Percentiles rank a stretch among this genome's conserved stretches.
These are phyloP conservation scores for Selaginella moellendorffii DNA, from an alignment of 75 land plant species.

Conservation along the genomic window DNA sequence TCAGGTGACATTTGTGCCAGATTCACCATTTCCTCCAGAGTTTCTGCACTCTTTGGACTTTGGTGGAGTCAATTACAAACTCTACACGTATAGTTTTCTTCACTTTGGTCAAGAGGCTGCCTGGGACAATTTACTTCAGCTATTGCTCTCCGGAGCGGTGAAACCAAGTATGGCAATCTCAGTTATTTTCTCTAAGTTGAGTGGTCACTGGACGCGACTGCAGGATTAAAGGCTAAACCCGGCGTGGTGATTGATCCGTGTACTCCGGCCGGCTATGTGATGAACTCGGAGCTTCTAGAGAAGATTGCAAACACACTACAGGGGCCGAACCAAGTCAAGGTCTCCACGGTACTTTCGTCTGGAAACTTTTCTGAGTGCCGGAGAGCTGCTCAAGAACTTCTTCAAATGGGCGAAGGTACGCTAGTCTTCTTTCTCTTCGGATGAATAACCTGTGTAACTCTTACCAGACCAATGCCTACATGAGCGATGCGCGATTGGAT, in stretches of 20 bases:
- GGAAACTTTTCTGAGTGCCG: conserved; percentile 91
- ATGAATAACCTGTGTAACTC: not conserved
- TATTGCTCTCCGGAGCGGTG: conserved; percentile 25
- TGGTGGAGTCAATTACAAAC: conserved; percentile 50
- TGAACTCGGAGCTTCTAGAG: conserved; percentile 15
- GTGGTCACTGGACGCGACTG: not conserved
- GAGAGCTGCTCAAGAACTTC: conserved; percentile 47
- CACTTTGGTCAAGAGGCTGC: conserved; percentile 97
- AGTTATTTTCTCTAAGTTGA: too few species aligned
- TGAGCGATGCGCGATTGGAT: conserved; percentile 36
- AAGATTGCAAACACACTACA: conserved; percentile 23
- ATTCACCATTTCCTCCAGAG: conserved; percentile 40
- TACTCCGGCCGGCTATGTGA: conserved; percentile 62
- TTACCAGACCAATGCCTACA: conserved; percentile 45
- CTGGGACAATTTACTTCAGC: conserved; percentile 43
- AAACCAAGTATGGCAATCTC: conserved; percentile 25
- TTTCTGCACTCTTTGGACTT: conserved; percentile 40
- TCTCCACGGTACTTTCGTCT: conserved; percentile 26
- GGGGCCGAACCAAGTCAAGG: conserved; percentile 10
- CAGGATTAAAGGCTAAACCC: conserved; percentile 17
- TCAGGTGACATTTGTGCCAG: conserved; percentile 90
- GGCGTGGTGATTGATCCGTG: conserved; percentile 57
- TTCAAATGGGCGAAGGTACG: conserved; percentile 68
- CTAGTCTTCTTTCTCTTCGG: not conserved
- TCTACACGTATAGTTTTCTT: conserved; percentile 86